Percentiles rank a stretch among this genome's conserved stretches.
phyloP scores from a whole-genome alignment of 768 basidiomycete genomes.

The Panus rudis region DNA sequence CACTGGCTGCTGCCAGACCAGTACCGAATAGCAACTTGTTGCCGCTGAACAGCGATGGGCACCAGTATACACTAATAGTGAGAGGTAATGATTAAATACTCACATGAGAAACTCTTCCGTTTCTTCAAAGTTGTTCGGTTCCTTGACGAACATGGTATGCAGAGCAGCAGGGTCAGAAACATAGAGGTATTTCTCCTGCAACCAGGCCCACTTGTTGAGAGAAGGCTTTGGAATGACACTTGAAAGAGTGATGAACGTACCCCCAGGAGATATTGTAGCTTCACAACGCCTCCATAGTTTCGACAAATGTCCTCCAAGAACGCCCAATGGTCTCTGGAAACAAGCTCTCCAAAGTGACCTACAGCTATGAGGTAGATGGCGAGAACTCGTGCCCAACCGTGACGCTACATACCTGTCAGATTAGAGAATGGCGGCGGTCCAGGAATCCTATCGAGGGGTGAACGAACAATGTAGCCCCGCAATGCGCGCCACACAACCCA shows the following conservation, averaged over 20 bases:
- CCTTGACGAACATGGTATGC: constrained; percentile 10
- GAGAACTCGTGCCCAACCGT: neutral
- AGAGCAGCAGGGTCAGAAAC: constrained; percentile 11
- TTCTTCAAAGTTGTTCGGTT: constrained; percentile 4
- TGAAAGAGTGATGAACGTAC: constrained; percentile 15
- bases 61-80: neutral
- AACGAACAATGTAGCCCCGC: constrained; percentile 1
- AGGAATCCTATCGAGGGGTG: constrained; percentile 12
- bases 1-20: neutral
- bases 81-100: neutral
- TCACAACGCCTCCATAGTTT: constrained; percentile 36
- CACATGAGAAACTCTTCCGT: constrained; percentile 3
- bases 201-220: neutral
- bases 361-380: neutral
- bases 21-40: neutral
- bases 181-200: constrained; percentile 6
- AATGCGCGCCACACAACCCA: constrained; percentile 6
- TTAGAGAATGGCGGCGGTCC: constrained; percentile 11
- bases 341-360: constrained; percentile 11
- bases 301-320: constrained; percentile 9
- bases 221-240: neutral
- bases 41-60: neutral
- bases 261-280: constrained; percentile 41
- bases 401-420: constrained; percentile 6
- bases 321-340: constrained; percentile 5